phyloP scores from a whole-genome alignment of 2,329 filamentous ascomycete genomes.

The Xylariaceae sp. region DNA sequence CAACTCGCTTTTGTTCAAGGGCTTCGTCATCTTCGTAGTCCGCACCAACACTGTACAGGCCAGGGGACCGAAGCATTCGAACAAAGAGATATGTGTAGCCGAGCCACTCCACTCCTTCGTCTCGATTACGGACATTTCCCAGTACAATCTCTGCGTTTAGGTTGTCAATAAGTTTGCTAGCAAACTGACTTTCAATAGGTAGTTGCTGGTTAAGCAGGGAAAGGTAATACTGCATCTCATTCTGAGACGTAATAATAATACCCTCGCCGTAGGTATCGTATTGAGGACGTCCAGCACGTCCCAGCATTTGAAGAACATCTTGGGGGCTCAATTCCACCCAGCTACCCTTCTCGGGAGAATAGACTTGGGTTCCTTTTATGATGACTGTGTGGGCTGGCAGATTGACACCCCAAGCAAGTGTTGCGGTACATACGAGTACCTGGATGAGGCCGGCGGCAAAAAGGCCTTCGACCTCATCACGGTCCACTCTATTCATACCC shows the following conservation, averaged over 20 bases:
- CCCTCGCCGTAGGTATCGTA: slow-evolving; percentile 98
- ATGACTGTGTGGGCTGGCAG: slow-evolving; percentile 96
- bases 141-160: slow-evolving; percentile 94
- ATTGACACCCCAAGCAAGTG: slow-evolving; percentile 98
- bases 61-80: slow-evolving; percentile 92
- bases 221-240: slow-evolving; percentile 94
- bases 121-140: slow-evolving; percentile 83
- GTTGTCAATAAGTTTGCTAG: slow-evolving; percentile 90
- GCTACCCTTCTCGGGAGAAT: slow-evolving; percentile 96
- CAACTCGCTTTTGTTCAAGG: slow-evolving; percentile 94
- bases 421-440: slow-evolving; percentile 94
- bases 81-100: slow-evolving; percentile 98
- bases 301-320: slow-evolving; percentile 97
- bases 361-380: slow-evolving; percentile 97
- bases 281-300: slow-evolving; percentile 91
- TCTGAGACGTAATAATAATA: slow-evolving; percentile 95
- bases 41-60: slow-evolving; percentile 88
- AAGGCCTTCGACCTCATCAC: slow-evolving; percentile 90
- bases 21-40: slow-evolving; percentile 92
- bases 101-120: slow-evolving; percentile 98
- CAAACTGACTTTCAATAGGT: slow-evolving; percentile 94
- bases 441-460: slow-evolving; percentile 89
- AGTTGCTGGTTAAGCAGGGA: slow-evolving; percentile 95
- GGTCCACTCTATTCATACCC: slow-evolving; percentile 92
- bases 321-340: slow-evolving; percentile 98